phyloP scores from a whole-genome alignment of 2,329 filamentous ascomycete genomes.

The Fusarium redolens region DNA sequence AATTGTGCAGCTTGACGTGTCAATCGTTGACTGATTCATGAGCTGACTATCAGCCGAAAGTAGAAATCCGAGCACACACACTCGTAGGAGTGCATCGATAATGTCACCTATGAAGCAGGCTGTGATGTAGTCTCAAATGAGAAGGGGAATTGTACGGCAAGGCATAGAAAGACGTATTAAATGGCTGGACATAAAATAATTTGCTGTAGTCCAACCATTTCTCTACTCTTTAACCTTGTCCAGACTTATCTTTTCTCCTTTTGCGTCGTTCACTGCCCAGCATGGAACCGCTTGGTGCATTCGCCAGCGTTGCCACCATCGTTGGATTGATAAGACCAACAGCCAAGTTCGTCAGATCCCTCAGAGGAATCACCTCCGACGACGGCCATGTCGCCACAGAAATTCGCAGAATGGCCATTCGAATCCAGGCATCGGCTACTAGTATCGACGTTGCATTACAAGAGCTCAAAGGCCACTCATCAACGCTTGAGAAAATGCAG shows the following conservation, averaged over 20 bases:
- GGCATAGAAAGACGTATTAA: no score
- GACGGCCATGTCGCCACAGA: background rate
- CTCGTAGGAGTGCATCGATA: rapidly evolving
- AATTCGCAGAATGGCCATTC: background rate
- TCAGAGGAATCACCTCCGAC: background rate
- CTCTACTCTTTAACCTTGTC: no score
- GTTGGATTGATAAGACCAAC: background rate
- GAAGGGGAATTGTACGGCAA: background rate
- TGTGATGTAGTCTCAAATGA: background rate
- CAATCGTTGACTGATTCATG: background rate
- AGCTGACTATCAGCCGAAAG: background rate
- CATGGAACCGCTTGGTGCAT: background rate
- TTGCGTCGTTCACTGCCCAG: no score
- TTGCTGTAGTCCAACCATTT: no score
- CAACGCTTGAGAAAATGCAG: background rate
- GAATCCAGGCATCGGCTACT: background rate
- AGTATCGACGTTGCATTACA: background rate
- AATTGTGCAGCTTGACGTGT: constrained; percentile 13
- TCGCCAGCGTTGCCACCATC: background rate
- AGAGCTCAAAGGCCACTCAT: background rate
- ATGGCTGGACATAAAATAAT: no score
- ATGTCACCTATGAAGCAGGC: background rate
- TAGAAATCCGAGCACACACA: constrained; percentile 2
- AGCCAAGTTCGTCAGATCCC: background rate
- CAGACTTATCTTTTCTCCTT: no score